Evolutionary conservation across 2,329 filamentous ascomycete species (phyloP).

Genomic region (Verticillium dahliae): DNA sequence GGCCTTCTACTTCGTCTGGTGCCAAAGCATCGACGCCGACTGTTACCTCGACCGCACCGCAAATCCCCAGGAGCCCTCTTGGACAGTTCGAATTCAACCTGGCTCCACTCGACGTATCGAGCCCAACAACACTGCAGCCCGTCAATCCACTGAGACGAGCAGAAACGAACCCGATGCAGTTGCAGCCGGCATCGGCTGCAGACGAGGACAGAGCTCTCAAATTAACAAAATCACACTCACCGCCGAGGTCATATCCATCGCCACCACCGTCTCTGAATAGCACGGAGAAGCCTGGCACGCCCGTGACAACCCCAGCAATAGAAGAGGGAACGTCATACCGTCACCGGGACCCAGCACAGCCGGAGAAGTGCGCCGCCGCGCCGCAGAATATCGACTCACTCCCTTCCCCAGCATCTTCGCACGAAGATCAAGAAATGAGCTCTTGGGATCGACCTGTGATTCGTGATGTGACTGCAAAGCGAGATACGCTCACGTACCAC

Average conservation of each 20-base stretch:
- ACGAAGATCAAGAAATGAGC: constrained; percentile 28
- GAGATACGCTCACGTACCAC: constrained; percentile 42
- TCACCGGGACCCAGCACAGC: background rate
- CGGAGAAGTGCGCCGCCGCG: constrained; percentile 15
- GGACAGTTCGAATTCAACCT: constrained; percentile 32
- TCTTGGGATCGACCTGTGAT: constrained; percentile 34
- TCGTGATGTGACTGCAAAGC: constrained; percentile 40
- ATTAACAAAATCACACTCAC: background rate
- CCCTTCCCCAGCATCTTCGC: constrained; percentile 18
- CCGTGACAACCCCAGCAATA: background rate
- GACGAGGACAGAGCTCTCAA: background rate
- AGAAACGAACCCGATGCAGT: background rate
- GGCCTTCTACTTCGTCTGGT: constrained; percentile 1
- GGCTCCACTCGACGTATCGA: constrained; percentile 7
- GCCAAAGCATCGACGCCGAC: background rate
- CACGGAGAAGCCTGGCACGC: constrained; percentile 12
- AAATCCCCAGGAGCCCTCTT: constrained; percentile 28
- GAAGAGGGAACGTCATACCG: background rate
- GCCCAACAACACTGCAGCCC: background rate
- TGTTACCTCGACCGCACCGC: constrained; percentile 12
- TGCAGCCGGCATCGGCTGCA: background rate
- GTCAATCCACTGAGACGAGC: background rate
- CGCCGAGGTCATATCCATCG: constrained; percentile 24
- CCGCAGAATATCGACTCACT: constrained; percentile 36
- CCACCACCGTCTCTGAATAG: constrained; percentile 28